Evolutionary conservation across 805 yeast genomes (phyloP).

Genomic region (Wickerhamomyces strasburgensis): DNA sequence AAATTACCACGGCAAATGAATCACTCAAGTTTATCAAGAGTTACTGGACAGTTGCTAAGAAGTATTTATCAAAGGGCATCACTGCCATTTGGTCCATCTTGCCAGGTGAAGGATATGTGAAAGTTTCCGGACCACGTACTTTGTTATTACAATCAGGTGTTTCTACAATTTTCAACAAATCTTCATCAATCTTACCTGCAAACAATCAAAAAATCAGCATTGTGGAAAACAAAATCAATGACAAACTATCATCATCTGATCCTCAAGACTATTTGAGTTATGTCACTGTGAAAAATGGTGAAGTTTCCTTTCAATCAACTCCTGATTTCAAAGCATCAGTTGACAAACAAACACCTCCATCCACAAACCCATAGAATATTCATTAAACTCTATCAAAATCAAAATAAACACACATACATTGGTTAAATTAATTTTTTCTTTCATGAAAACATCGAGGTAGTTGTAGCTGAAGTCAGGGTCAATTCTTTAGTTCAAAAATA

Average conservation of each 20-base stretch:
- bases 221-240: conserved; percentile 7
- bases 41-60: conserved; percentile 1
- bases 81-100: neutral
- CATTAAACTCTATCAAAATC: neutral
- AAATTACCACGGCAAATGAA: neutral
- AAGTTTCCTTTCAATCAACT: conserved; percentile 40
- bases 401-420: no score
- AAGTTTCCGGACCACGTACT: conserved; percentile 45
- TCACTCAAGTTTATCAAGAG: conserved; percentile 3
- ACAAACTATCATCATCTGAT: no score
- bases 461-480: no score
- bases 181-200: neutral
- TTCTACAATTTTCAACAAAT: neutral
- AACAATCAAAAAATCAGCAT: conserved; percentile 2
- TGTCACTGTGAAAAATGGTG: conserved; percentile 39
- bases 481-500: no score
- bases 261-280: conserved; percentile 44
- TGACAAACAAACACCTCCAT: conserved; percentile 10
- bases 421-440: no score
- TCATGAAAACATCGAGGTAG: no score
- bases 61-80: neutral
- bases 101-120: conserved; percentile 32
- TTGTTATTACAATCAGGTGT: conserved; percentile 19
- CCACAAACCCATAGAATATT: neutral
- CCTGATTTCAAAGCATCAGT: conserved; percentile 36